Evolutionary conservation across 208 protist genomes (phyloP), one percentile per base, ranked within the genome.

Genomic region (Spongospora subterranea): DNA sequence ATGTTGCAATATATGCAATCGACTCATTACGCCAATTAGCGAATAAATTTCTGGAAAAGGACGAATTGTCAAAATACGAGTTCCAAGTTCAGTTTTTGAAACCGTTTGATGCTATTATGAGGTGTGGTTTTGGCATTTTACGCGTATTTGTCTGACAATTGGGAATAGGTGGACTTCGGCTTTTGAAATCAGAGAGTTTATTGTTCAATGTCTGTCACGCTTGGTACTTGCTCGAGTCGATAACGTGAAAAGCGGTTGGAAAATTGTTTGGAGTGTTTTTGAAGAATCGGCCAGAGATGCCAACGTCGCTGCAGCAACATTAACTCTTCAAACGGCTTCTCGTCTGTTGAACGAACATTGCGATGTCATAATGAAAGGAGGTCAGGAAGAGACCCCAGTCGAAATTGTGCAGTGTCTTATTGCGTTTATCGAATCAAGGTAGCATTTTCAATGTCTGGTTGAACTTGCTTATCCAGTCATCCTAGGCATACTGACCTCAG

Each of bases 21-120:
- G 96, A 98, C 89, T 96, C 95, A 0, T 90, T 98, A 24, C 91
- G 95, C 32, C 97, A 98, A 92, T 94, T 98, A 0, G 91, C 96
- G 24, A 94, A 93, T 46, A 97, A 97, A 88, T 98, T 97, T 93
- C 92, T 98, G 20, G 95, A 96, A 43, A 95, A 95, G 66, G 94
- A 96, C 17, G 88, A 94, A 88, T 91, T 98, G 50, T 91, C 94
- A 24, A 94, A 97, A 88, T 98, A 94, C 92, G 91, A 97, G 46
- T 98, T 98, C 92, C 97, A 98, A 92, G 91, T 95, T 29, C 96
- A 98, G 76, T 97, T 98, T 82, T 92, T 98, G 13, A 95, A 95
- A 88, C 97, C 97, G 0, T 98, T 98, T 53, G 94, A 97, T 50
- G 41, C 90, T 13, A 96, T 98, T 45, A 95, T 97, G 88, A 50